phyloP scores from a whole-genome alignment of 2,329 filamentous ascomycete genomes.

The Talaromyces sp. region DNA sequence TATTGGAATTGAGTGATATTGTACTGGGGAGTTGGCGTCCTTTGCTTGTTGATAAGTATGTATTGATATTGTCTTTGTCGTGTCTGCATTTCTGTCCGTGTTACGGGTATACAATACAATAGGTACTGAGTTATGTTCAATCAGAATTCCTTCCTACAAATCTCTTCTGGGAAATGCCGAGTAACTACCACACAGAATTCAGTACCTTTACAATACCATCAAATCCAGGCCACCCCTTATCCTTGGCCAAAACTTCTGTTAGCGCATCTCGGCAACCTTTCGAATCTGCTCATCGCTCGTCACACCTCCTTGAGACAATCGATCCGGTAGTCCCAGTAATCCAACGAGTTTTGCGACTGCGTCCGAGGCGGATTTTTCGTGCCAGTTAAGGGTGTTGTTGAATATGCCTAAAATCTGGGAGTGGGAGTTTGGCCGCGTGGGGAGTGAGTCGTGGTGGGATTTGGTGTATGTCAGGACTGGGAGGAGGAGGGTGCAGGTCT shows the following conservation, averaged over 20 bases:
- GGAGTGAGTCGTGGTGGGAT: background rate
- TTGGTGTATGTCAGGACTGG: conserved; percentile 4
- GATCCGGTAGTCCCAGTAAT: conserved; percentile 20
- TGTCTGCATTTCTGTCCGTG: background rate
- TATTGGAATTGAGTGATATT: background rate
- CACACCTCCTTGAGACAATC: conserved; percentile 9
- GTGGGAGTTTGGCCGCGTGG: background rate
- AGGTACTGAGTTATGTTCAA: background rate
- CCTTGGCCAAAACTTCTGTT: conserved; percentile 23
- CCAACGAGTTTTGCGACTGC: conserved; percentile 24
- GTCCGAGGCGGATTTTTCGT: conserved; percentile 32
- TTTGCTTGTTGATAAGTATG: background rate
- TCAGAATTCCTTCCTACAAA: background rate
- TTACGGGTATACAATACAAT: background rate
- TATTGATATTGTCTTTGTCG: background rate
- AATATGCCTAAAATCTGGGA: conserved; percentile 2
- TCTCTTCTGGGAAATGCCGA: background rate
- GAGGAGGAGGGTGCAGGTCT: conserved; percentile 9
- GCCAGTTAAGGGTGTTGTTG: conserved; percentile 10
- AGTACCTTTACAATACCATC: conserved; percentile 29
- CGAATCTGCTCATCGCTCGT: conserved; percentile 10
- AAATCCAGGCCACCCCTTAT: conserved; percentile 10
- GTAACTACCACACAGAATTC: conserved; percentile 29
- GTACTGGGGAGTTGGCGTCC: background rate
- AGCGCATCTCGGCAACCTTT: conserved; percentile 6